phyloP scores from a whole-genome alignment of 2,329 filamentous ascomycete species.

The Plectosphaerella cucumerina region DNA sequence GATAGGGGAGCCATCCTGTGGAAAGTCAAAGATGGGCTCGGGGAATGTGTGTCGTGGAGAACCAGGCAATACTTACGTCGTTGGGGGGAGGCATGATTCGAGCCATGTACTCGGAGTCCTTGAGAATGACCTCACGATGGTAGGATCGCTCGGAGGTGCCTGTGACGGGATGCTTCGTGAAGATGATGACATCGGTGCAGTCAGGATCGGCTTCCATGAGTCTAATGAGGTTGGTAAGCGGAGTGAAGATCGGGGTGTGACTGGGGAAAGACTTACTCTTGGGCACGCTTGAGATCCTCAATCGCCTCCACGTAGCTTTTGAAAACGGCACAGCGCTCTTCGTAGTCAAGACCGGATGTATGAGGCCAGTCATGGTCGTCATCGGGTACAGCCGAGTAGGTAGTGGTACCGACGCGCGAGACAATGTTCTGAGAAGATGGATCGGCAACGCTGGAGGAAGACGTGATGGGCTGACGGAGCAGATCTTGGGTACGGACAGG shows the following conservation, averaged over 20 bases:
- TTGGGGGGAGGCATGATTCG: conserved; percentile 21
- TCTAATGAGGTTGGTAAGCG: too few species aligned
- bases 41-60: not conserved
- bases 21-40: not conserved
- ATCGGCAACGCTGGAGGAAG: not conserved
- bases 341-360: not conserved
- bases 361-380: not conserved
- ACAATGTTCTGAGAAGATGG: not conserved
- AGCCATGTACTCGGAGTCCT: conserved; percentile 29
- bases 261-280: not conserved
- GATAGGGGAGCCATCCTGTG: conserved; percentile 22
- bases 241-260: too few species aligned
- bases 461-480: not conserved
- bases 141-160: not conserved
- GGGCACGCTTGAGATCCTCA: not conserved
- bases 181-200: not conserved
- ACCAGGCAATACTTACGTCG: conserved; percentile 14
- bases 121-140: conserved; percentile 28
- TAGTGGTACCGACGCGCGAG: not conserved
- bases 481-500: too few species aligned
- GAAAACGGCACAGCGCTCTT: not conserved
- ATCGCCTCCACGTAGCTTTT: not conserved
- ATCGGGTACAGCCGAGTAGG: not conserved
- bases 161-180: not conserved
- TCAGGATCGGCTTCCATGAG: too few species aligned